Evolutionary conservation across 495 filamentous ascomycete species (phyloP).

Genomic region (Chaetomium tenue): DNA sequence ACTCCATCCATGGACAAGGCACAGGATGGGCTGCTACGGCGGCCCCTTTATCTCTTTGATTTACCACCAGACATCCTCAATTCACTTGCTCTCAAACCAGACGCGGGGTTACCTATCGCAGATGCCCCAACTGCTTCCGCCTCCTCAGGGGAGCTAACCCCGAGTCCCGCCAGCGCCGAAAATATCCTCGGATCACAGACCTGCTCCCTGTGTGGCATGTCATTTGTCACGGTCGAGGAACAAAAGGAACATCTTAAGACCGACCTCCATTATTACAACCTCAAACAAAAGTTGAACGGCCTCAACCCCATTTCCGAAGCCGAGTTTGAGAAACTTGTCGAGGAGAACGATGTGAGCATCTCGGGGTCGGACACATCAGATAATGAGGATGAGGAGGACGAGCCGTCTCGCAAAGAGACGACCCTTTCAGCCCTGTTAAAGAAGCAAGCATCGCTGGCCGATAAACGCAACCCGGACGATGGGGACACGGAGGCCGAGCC

Average conservation of each 20-base stretch:
- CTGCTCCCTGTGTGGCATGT: slow-evolving; percentile 75
- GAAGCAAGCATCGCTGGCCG: slow-evolving; percentile 72
- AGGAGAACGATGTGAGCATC: slow-evolving; percentile 82
- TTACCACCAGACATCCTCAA: slow-evolving; percentile 73
- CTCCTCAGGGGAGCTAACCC: slow-evolving; percentile 41
- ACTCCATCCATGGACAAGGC: slow-evolving; percentile 34
- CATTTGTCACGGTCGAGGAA: slow-evolving; percentile 69
- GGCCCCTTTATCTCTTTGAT: slow-evolving; percentile 69
- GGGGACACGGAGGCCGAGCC: slow-evolving; percentile 50
- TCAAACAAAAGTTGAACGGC: slow-evolving; percentile 82
- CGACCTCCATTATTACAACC: slow-evolving; percentile 91
- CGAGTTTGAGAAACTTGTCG: slow-evolving; percentile 82
- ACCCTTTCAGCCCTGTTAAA: slow-evolving; percentile 72
- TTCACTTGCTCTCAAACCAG: slow-evolving; percentile 61
- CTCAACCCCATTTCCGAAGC: slow-evolving; percentile 64
- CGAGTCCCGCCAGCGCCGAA: slow-evolving; percentile 26
- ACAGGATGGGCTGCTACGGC: slow-evolving; percentile 41
- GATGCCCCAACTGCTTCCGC: slow-evolving; percentile 18
- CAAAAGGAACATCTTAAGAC: slow-evolving; percentile 83
- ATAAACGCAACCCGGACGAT: slow-evolving; percentile 32
- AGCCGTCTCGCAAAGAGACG: slow-evolving; percentile 51
- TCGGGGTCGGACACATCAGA: slow-evolving; percentile 69
- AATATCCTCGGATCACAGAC: slow-evolving; percentile 63
- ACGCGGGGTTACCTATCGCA: slow-evolving; percentile 34
- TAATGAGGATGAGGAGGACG: slow-evolving; percentile 53